These are phyloP conservation scores for Microbotryomycetes sp. DNA, from an alignment of 1,284 basidiomycete genomes.

Conservation along the genomic window DNA sequence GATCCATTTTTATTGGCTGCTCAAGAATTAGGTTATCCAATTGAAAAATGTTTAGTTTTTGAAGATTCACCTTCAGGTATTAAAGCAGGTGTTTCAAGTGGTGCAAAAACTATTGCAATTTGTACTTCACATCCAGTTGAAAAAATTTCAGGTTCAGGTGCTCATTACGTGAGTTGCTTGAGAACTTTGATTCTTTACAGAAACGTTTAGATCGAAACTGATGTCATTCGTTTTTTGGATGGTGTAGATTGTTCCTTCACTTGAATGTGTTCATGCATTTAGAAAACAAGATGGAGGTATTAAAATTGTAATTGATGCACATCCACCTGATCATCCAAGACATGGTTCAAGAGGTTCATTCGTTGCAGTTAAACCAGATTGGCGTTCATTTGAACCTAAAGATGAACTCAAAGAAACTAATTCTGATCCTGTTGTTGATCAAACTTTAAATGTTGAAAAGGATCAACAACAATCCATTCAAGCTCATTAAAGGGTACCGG, in stretches of 20 bases:
- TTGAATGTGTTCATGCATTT: slow-evolving; percentile 35
- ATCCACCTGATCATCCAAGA: slow-evolving; percentile 28
- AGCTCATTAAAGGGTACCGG: too few relatives aligned
- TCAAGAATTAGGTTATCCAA: slow-evolving; percentile 59
- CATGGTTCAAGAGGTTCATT: slow-evolving; percentile 32
- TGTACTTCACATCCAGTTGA: slow-evolving; percentile 52
- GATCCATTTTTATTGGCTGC: slow-evolving; percentile 49
- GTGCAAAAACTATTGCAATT: slow-evolving; percentile 67
- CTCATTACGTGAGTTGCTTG: slow-evolving; percentile 51
- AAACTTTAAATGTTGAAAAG: too few relatives aligned
- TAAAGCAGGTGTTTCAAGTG: slow-evolving; percentile 57
- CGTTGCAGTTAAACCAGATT: slow-evolving; percentile 26
- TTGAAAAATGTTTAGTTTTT: slow-evolving; percentile 55
- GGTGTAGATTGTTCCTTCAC: slow-evolving; percentile 32
- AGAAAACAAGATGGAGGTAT: slow-evolving; percentile 31
- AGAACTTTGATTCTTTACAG: background rate
- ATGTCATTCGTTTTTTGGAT: too few relatives aligned
- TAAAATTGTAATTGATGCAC: slow-evolving; percentile 28
- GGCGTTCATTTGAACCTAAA: too few relatives aligned
- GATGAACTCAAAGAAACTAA: too few relatives aligned
- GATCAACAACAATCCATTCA: too few relatives aligned
- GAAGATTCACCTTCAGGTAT: slow-evolving; percentile 71
- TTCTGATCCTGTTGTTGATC: too few relatives aligned
- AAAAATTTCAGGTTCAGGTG: slow-evolving; percentile 60
- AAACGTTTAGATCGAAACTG: background rate